Conservation (phyloP, 2,329 filamentous ascomycete species). For the Emericellopsis cladophorae region DNA sequence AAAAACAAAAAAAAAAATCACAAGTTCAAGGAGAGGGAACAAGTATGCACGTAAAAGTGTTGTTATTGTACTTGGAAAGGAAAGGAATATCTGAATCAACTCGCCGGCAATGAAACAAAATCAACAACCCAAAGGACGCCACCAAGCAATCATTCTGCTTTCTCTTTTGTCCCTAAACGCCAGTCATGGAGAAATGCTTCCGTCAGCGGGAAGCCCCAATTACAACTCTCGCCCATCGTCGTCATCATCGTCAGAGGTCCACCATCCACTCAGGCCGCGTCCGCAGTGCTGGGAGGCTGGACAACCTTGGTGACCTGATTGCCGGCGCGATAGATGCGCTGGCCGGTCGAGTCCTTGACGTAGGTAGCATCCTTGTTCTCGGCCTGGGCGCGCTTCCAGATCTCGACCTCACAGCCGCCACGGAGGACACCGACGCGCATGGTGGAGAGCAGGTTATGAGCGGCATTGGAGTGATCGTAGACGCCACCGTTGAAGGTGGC, state of each 20-base stretch:
- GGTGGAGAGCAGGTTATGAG: constrained; percentile 77
- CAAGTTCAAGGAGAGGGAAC: neutral
- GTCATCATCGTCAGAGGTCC: neutral
- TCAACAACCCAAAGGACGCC: neutral
- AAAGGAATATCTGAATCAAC: too few species aligned
- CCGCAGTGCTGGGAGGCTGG: constrained; percentile 69
- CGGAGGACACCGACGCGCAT: constrained; percentile 82
- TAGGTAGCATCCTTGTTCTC: constrained; percentile 75
- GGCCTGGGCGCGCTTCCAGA: constrained; percentile 78
- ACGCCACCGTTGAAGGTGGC: constrained; percentile 88
- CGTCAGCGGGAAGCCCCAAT: neutral
- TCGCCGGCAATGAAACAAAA: neutral
- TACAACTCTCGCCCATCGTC: neutral
- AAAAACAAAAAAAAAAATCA: neutral
- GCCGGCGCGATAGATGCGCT: constrained; percentile 76
- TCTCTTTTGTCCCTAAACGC: neutral
- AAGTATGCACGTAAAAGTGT: too few species aligned
- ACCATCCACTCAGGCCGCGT: constrained; percentile 50
- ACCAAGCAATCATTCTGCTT: too few species aligned
- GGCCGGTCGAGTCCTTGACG: constrained; percentile 68
- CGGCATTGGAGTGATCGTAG: constrained; percentile 81
- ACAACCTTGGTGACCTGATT: constrained; percentile 74
- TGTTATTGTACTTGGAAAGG: too few species aligned
- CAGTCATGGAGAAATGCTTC: neutral
- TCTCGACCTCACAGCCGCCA: constrained; percentile 80